Percentiles rank a stretch among this genome's conserved stretches.
phyloP scores from a whole-genome alignment of 2,329 filamentous ascomycete species.

The Sclerotinia glacialis region DNA sequence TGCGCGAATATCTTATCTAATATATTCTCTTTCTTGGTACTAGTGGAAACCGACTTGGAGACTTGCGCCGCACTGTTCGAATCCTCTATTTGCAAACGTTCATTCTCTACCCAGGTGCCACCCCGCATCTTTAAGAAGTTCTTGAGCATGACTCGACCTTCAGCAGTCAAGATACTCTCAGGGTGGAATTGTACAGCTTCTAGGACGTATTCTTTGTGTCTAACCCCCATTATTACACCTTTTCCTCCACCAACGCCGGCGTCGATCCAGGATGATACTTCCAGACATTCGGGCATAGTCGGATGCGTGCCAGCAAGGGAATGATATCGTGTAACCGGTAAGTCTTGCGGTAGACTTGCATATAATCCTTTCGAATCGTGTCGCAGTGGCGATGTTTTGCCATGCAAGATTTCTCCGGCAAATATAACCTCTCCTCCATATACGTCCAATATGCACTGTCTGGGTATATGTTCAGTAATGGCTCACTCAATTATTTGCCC shows the following conservation, averaged over 20 bases:
- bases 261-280: slow-evolving; percentile 87
- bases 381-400: slow-evolving; percentile 87
- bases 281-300: slow-evolving; percentile 79
- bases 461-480: slow-evolving; percentile 38
- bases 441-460: slow-evolving; percentile 92
- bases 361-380: slow-evolving; percentile 95
- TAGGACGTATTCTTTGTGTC: slow-evolving; percentile 86
- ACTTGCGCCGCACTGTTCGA: slow-evolving; percentile 34
- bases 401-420: slow-evolving; percentile 93
- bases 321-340: slow-evolving; percentile 93
- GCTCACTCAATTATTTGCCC: neutral
- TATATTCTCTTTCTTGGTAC: slow-evolving; percentile 72
- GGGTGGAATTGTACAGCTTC: slow-evolving; percentile 98
- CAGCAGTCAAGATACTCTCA: slow-evolving; percentile 90
- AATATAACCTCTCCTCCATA: slow-evolving; percentile 90
- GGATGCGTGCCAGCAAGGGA: slow-evolving; percentile 89
- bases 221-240: slow-evolving; percentile 92
- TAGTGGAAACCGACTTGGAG: slow-evolving; percentile 32
- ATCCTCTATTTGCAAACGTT: slow-evolving; percentile 50
- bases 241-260: slow-evolving; percentile 71
- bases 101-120: slow-evolving; percentile 87
- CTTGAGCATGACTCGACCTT: slow-evolving; percentile 83
- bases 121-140: slow-evolving; percentile 88
- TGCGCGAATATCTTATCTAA: slow-evolving; percentile 86
- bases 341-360: slow-evolving; percentile 69